Base-by-base conservation (phyloP, 192 early-diverging fungal genomes). In the Coemansia sp. region DNA sequence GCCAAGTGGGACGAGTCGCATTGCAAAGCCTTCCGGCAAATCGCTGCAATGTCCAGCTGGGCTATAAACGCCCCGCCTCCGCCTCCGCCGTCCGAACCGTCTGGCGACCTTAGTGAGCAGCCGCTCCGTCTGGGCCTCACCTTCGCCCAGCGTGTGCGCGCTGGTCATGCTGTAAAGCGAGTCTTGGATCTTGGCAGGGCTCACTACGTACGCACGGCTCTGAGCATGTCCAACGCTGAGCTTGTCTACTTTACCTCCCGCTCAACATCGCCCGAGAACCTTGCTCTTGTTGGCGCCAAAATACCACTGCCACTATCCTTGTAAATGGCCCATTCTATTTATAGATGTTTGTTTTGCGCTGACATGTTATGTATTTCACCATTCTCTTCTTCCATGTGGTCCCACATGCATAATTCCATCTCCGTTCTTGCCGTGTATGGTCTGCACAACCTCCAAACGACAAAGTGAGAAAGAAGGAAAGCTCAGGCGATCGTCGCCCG, bases 31-130 rank as follows among this genome's bases (percentile, higher is more conserved):
- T 94, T 95, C 77, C 81, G 84, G 6, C 71, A 86, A 20, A 44
- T 94, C 45, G 83, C 86, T 32, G 79, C 86, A 43, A 88, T 94
- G 86, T 89, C 85, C 22, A 92, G 90, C 44, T 96, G 95, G 92
- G 93, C 87, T 43, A 87, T 76, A 56, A 67, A 71, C 64, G 84
- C 16, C 89, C 89, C 55, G 4, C 70, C 85, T 83, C 42, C 66
- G 75, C 55, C 44, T 45, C 51, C 14, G 85, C 75, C 20, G 82
- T 65, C 44, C 53, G 73, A 13, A 25, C 10, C 51, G 1, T 10
- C 51, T 9, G 51, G 25, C 8, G 25, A 11, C 7, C 20, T 4
- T 22, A 50, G 2, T 50, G 76, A 62, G 32, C 32, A 32, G 20
- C 62, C 63, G 12, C 90, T 93, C 70, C 94, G 90, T 79, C 90